Evolutionary conservation across 768 basidiomycete species (phyloP).

Genomic region (Termitomyces sp.): DNA sequence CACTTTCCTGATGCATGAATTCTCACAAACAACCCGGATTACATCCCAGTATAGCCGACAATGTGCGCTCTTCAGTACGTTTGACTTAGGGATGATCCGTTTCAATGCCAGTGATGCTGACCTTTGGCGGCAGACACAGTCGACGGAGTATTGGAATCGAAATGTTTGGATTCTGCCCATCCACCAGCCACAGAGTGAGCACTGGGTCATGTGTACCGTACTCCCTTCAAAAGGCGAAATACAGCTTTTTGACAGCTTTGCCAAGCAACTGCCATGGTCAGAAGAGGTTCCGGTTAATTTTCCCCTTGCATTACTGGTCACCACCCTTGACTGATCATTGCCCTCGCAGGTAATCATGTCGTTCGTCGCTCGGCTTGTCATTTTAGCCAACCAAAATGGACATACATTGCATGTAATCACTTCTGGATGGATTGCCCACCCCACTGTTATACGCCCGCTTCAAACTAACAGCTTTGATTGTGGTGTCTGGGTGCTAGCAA

Average conservation of each 20-base stretch:
- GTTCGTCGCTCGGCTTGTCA: background rate
- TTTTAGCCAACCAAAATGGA: background rate
- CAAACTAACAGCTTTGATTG: background rate
- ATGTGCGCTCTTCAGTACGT: background rate
- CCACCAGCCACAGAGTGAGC: conserved; percentile 19
- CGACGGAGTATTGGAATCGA: conserved; percentile 25
- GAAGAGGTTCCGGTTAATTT: background rate
- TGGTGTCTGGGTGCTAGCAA: background rate
- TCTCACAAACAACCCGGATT: background rate
- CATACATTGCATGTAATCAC: background rate
- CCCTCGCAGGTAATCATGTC: background rate
- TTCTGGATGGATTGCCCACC: background rate
- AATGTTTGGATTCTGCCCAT: conserved; percentile 35
- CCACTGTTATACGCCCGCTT: background rate
- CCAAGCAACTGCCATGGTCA: background rate
- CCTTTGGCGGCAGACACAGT: conserved; percentile 18
- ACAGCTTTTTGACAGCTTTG: conserved; percentile 30
- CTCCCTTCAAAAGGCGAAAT: conserved; percentile 11
- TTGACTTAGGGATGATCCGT: conserved; percentile 3
- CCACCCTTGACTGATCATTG: background rate
- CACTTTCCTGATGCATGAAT: conserved; percentile 11
- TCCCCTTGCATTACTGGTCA: background rate
- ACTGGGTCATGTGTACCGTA: conserved; percentile 31
- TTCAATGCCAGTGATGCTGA: conserved; percentile 14
- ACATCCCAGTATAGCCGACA: background rate